Conservation (phyloP, 2,329 filamentous ascomycete species). For the Blastomyces silverae region DNA sequence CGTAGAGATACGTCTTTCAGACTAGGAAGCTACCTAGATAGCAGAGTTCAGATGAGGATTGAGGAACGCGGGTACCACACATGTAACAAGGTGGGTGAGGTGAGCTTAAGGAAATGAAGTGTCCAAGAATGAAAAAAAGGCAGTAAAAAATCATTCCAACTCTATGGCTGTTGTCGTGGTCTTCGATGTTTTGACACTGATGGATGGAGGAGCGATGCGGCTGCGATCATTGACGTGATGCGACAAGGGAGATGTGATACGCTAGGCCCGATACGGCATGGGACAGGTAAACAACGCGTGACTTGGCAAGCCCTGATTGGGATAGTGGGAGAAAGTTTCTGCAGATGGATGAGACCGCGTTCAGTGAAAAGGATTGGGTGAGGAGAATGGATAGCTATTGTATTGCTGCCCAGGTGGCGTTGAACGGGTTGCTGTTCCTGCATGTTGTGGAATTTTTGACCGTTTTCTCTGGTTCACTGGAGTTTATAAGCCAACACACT, state of each 20-base stretch:
- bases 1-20: no score
- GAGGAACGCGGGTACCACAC: background rate
- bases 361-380: background rate
- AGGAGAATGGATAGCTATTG: background rate
- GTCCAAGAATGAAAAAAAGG: background rate
- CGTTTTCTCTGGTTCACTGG: background rate
- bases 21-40: background rate
- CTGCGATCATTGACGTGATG: background rate
- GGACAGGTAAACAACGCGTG: slow-evolving; percentile 1
- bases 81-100: background rate
- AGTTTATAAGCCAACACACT: no score
- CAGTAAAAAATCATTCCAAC: background rate
- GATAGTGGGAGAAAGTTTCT: background rate
- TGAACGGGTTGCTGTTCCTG: background rate
- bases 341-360: background rate
- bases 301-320: background rate
- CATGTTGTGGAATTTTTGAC: background rate
- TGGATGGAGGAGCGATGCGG: background rate
- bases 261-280: slow-evolving; percentile 1
- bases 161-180: background rate
- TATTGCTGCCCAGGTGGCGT: background rate
- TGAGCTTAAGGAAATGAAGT: background rate
- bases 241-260: background rate
- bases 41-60: background rate
- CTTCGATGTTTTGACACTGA: background rate